Evolutionary conservation across 805 yeast genomes (phyloP).

Genomic region (Ascoidea asiatica): DNA sequence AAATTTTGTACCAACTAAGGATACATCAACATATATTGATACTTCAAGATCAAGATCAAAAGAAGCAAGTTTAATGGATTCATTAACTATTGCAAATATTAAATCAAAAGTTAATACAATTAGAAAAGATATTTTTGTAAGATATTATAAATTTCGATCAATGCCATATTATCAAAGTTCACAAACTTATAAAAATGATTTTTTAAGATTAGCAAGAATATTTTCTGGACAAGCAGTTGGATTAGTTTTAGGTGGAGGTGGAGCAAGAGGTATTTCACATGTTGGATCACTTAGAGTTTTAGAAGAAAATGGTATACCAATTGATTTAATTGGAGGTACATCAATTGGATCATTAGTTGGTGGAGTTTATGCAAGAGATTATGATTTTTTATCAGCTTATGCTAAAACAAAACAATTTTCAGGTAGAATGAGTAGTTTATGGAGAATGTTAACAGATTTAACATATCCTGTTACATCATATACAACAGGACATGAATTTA

Average conservation of each 20-base stretch:
- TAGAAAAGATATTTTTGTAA: constrained; percentile 16
- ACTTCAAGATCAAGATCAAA: too few relatives aligned
- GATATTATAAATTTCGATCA: constrained; percentile 11
- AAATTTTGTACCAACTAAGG: constrained; percentile 20
- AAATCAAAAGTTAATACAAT: constrained; percentile 23
- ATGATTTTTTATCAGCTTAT: constrained; percentile 80
- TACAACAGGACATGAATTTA: constrained; percentile 94
- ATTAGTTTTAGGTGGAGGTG: constrained; percentile 93
- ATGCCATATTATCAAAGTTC: constrained; percentile 14
- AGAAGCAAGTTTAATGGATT: neutral
- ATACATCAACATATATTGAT: neutral
- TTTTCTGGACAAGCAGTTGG: constrained; percentile 91
- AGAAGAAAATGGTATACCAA: constrained; percentile 86
- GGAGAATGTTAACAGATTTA: constrained; percentile 76
- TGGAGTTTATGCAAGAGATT: constrained; percentile 86
- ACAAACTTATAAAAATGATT: constrained; percentile 70
- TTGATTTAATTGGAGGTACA: constrained; percentile 91
- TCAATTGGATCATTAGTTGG: constrained; percentile 95
- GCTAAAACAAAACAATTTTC: constrained; percentile 84
- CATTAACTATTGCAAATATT: constrained; percentile 10
- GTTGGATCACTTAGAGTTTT: constrained; percentile 83
- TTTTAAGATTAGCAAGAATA: constrained; percentile 77
- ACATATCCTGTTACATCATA: constrained; percentile 92
- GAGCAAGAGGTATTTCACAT: constrained; percentile 90
- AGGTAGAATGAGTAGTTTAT: constrained; percentile 64